Evolutionary conservation across 1,284 basidiomycete genomes (phyloP), one percentile per base, ranked within the genome.

Genomic region (Ustilago xerochloae): DNA sequence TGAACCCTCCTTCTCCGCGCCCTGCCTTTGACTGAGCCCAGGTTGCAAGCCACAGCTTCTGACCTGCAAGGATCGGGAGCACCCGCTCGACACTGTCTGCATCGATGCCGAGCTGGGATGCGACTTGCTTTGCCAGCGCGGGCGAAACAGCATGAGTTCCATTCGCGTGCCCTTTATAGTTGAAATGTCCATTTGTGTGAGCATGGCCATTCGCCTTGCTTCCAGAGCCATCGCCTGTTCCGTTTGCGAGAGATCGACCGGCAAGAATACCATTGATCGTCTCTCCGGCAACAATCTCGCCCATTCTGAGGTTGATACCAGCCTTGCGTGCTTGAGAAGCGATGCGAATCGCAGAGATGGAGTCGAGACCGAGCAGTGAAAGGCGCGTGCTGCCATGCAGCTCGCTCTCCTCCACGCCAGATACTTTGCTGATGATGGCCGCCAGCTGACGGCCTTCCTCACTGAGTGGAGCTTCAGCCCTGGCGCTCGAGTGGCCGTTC

Each of bases 281-380:
- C 32, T 67, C 71, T 0, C 73, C 80, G 1, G 74, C 53, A 6
- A 77, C 59, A 35, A 82, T 77, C 46, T 82, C 75, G 6, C 61
- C 62, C 47, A 81, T 68, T 0, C 71, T 63, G 41, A 82, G 43
- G 6, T 54, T 38, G 18, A 79, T 36, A 26, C 78, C 73, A 2
- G 61, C 52, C 20, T 57, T 64, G 16, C 80, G 71, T 3, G 75
- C 74, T 47, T 63, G 72, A 6, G 76, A 69, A 4, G 78, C 78
- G 32, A 83, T 70, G 26, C 74, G 71, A 43, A 83, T 81, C 2
- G 81, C 73, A 26, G 77, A 75, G 47, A 83, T 81, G 15, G 81
- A 83, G 52, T 83, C 81, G 28, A 83, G 64, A 13, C 81, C 81
- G 2, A 83, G 63, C n/a, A 57, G 38, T 3, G 70, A 58, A 24